Evolutionary conservation across 768 basidiomycete genomes (phyloP).

Genomic region (Serendipita vermifera): DNA sequence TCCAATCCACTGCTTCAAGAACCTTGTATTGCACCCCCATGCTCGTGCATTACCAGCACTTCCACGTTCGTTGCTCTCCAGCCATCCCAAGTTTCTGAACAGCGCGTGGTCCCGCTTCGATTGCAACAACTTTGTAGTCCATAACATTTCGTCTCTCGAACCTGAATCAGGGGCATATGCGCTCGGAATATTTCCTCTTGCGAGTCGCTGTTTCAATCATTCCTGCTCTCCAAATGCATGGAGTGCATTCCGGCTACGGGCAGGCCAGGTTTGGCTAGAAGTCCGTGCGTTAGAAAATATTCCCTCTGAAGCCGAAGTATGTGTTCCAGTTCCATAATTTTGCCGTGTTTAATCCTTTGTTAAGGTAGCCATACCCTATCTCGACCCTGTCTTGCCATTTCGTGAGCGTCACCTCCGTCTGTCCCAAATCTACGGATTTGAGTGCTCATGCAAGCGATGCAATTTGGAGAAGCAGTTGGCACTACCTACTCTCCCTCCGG

Average conservation of each 20-base stretch:
- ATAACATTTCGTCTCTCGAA: constrained; percentile 44
- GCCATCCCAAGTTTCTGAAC: constrained; percentile 15
- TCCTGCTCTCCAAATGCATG: constrained; percentile 66
- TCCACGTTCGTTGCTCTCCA: neutral
- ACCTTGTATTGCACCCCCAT: neutral
- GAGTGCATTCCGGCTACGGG: constrained; percentile 36
- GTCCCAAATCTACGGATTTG: constrained; percentile 14
- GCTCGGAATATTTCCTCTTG: constrained; percentile 62
- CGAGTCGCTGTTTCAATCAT: constrained; percentile 75
- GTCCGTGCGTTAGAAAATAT: constrained; percentile 52
- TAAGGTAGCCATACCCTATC: constrained; percentile 61
- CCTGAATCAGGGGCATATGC: constrained; percentile 33
- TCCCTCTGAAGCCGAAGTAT: constrained; percentile 50
- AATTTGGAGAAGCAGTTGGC: constrained; percentile 30
- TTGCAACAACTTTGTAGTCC: constrained; percentile 72
- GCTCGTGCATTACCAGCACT: constrained; percentile 9
- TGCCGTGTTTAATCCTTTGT: neutral
- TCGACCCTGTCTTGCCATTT: constrained; percentile 53
- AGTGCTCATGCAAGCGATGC: constrained; percentile 15
- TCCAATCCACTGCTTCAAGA: constrained; percentile 11
- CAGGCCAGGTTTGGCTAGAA: constrained; percentile 40
- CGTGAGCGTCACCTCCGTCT: constrained; percentile 12
- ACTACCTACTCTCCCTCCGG: constrained; percentile 20
- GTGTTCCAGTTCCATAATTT: constrained; percentile 6
- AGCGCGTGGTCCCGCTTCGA: constrained; percentile 48